Conservation (phyloP, 1,284 basidiomycete species). For the Tilletia setariae region DNA sequence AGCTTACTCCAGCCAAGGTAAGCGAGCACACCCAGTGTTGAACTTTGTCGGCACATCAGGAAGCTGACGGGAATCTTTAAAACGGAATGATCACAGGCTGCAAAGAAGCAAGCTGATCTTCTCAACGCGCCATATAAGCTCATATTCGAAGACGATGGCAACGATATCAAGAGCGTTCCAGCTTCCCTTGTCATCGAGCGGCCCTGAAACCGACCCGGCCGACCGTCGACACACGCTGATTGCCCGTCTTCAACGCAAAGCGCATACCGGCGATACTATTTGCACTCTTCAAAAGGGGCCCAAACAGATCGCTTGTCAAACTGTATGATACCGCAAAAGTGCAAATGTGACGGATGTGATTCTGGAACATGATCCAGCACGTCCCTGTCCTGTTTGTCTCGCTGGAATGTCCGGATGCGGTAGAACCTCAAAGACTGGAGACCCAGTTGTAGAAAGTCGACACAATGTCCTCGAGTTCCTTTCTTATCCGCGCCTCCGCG, state of each 20-base stretch:
- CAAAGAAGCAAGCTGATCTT: slow-evolving; percentile 39
- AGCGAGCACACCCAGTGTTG: not conserved
- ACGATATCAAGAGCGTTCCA: slow-evolving; percentile 45
- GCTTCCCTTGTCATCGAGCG: slow-evolving; percentile 50
- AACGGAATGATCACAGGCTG: not conserved
- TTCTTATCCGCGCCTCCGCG: slow-evolving; percentile 29
- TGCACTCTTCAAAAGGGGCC: too few species aligned
- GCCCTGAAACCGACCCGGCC: slow-evolving; percentile 28
- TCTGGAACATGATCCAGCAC: too few species aligned
- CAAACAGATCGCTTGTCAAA: too few species aligned
- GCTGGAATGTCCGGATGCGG: too few species aligned
- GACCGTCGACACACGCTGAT: too few species aligned
- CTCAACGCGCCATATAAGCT: slow-evolving; percentile 46
- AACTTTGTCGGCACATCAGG: not conserved
- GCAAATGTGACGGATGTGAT: too few species aligned
- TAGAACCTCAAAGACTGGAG: too few species aligned
- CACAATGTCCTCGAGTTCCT: slow-evolving; percentile 33
- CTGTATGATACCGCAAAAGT: too few species aligned
- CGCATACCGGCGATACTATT: too few species aligned
- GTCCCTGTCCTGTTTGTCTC: too few species aligned
- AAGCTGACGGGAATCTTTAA: not conserved
- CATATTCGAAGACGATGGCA: slow-evolving; percentile 52
- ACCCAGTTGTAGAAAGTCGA: slow-evolving; percentile 29
- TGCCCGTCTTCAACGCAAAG: too few species aligned
- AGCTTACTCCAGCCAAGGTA: slow-evolving; percentile 23